Evolutionary conservation across 768 basidiomycete genomes (phyloP), one percentile per base, ranked within the genome.

Genomic region (Postia placenta): DNA sequence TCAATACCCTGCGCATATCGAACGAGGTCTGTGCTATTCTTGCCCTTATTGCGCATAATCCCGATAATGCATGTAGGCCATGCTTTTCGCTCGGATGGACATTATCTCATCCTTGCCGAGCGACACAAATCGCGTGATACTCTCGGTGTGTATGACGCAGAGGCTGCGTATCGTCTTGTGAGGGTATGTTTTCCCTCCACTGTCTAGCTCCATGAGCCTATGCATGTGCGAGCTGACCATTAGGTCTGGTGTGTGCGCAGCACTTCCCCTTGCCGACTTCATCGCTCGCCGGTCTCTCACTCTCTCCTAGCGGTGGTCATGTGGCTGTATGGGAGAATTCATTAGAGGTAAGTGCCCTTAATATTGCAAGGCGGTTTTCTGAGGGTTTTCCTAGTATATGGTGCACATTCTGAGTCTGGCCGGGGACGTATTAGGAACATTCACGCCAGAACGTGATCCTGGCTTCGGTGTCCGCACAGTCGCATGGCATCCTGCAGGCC

Each of bases 91-190:
- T 64, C 79, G 25, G 91, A 94, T 67, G 85, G 84, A 2, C 81
- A 83, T 11, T 93, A 93, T 64, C 85, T 95, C 57, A 69, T 92
- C 20, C 69, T 95, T 4, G 92, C 87, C 4, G 93, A 96, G 62
- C 76, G 90, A 19, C 92, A 95, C 63, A 86, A 86, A 56, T 93
- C 90, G 1, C 92, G 86, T 64, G 92, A 95, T 59, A 86, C 85
- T 0, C 62, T 92, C 0, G 90, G 91, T 20, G 69, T 96, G 3
- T 96, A 97, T 62, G 92, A 95, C 59, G 71, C 79, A 2, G 57
- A 72, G 2, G 78, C 86, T 47, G 71, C 75, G 1, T 93, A 83
- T 67, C 84, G 80, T 56, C 72, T 91, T 19, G 78, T 85, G 45
- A 75, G 87, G 56, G 90, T 91, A 42, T 28, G 3, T 28, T 37